Evolutionary conservation across 2,329 filamentous ascomycete genomes (phyloP).

Genomic region (Chalara sp.): DNA sequence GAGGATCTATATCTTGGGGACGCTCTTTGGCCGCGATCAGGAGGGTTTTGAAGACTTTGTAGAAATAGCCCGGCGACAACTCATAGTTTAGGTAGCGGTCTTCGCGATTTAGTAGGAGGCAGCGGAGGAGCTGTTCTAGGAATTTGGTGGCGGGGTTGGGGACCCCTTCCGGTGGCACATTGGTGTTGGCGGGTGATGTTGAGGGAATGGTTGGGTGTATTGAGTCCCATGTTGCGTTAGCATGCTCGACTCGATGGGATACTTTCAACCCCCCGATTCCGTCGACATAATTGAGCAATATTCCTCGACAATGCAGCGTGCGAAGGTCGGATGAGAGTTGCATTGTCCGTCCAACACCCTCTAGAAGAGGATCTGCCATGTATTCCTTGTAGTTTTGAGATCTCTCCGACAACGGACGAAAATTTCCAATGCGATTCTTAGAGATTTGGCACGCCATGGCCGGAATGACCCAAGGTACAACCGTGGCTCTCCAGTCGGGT

Average conservation of each 20-base stretch:
- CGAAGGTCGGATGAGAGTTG: conserved; percentile 2
- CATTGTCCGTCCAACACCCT: conserved; percentile 1
- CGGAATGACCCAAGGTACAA: conserved; percentile 4
- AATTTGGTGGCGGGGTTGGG: not conserved
- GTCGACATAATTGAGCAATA: conserved; percentile 9
- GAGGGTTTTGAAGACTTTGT: not conserved
- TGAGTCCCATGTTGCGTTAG: not conserved
- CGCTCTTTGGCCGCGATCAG: too few species aligned
- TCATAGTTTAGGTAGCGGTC: conserved; percentile 6
- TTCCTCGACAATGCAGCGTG: conserved; percentile 2
- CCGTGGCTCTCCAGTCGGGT: conserved; percentile 11
- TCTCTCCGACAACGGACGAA: not conserved
- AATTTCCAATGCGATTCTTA: conserved; percentile 4
- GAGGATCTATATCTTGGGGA: too few species aligned
- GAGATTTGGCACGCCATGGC: conserved; percentile 6
- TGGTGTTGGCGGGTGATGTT: not conserved
- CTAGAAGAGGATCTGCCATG: not conserved
- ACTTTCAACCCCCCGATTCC: conserved; percentile 9
- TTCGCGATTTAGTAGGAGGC: conserved; percentile 6
- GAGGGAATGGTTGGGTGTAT: not conserved
- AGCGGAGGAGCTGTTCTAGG: not conserved
- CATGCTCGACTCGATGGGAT: not conserved
- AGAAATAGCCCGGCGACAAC: not conserved
- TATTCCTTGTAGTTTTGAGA: too few species aligned
- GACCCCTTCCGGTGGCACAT: not conserved